These are phyloP conservation scores for Aristolochia fimbriata DNA, from an alignment of 164 flowering plant species.

Conservation along the genomic window DNA sequence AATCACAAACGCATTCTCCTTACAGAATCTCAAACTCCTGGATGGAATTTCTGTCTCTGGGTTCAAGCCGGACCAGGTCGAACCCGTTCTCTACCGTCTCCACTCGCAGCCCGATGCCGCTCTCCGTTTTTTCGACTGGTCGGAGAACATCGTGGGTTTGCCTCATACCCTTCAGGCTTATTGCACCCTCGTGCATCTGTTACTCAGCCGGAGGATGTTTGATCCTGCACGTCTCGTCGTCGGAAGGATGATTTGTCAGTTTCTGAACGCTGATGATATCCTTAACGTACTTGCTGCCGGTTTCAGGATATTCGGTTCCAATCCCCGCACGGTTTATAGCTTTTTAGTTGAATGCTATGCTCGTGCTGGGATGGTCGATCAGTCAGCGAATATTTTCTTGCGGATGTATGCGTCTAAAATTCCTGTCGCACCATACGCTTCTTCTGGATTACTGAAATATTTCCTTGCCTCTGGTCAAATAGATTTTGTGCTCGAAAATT, in stretches of 20 bases:
- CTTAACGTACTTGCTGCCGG: conserved; percentile 17
- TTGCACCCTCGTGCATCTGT: conserved; percentile 22
- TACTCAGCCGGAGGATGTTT: conserved; percentile 24
- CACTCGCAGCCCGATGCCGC: conserved; percentile 28
- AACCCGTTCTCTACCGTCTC: conserved; percentile 18
- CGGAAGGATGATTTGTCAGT: conserved; percentile 18
- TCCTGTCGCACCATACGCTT: conserved; percentile 17
- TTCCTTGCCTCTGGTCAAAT: conserved; percentile 17
- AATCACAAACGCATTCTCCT: conserved; percentile 1
- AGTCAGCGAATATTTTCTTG: conserved; percentile 12
- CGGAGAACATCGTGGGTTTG: conserved; percentile 15
- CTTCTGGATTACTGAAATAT: conserved; percentile 17
- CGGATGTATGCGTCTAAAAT: conserved; percentile 18
- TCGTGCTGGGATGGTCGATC: conserved; percentile 23
- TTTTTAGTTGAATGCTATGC: conserved; percentile 29
- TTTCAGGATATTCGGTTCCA: conserved; percentile 16
- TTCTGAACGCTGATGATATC: conserved; percentile 18
- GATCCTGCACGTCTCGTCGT: conserved; percentile 21
- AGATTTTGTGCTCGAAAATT: conserved; percentile 16
- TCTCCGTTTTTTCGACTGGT: conserved; percentile 29
- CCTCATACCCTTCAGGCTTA: conserved; percentile 19
- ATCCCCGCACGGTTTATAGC: conserved; percentile 20
- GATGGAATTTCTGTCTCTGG: conserved; percentile 5
- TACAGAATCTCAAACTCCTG: not conserved
- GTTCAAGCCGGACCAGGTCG: conserved; percentile 20